Conservation (phyloP, 2,329 filamentous ascomycete genomes). For the Thelonectria blattea region DNA sequence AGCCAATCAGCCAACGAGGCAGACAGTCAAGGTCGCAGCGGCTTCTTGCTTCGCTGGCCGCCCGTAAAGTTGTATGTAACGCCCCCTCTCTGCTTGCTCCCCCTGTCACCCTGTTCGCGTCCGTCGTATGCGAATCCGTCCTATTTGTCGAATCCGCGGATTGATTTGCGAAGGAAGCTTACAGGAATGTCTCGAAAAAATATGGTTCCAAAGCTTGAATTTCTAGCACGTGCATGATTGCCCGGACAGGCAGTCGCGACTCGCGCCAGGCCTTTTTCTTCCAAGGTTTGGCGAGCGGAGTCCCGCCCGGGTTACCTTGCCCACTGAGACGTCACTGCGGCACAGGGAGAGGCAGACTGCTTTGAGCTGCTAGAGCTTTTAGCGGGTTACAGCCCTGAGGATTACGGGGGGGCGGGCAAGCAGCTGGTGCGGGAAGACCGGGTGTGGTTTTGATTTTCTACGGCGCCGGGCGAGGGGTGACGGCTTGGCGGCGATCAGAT, state of each 20-base stretch:
- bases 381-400: neutral
- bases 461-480: neutral
- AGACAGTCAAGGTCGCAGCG: neutral
- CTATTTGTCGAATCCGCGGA: neutral
- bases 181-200: neutral
- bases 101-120: neutral
- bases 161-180: too few relatives aligned
- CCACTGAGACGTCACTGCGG: neutral
- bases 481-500: neutral
- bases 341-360: neutral
- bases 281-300: too few relatives aligned
- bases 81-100: too few relatives aligned
- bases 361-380: neutral
- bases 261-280: neutral
- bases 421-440: neutral
- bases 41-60: neutral
- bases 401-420: neutral
- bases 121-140: neutral
- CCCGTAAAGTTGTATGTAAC: too few relatives aligned
- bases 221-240: conserved; percentile 11
- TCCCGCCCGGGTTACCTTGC: neutral
- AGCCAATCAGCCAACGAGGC: neutral
- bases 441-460: neutral
- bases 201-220: conserved; percentile 1
- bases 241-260: conserved; percentile 6